Conservation (phyloP, 1,284 basidiomycete species). For the Ustilago vetiveriae region DNA sequence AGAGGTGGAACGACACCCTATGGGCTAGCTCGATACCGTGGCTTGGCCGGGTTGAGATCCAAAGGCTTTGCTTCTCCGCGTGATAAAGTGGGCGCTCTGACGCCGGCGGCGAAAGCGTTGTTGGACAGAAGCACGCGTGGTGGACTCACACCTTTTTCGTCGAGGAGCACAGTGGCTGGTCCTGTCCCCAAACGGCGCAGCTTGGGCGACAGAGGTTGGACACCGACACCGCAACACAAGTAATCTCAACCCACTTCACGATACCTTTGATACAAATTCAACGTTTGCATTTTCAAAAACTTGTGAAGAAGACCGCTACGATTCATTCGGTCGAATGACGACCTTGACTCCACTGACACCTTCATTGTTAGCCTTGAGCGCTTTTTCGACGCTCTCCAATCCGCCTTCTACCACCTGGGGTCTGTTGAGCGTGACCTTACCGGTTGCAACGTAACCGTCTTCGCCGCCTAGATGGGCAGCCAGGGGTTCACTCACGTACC, state of each 20-base stretch:
- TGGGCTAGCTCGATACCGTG: conserved; percentile 25
- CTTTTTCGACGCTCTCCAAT: conserved; percentile 35
- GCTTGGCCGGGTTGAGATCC: conserved; percentile 1
- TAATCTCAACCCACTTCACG: no score
- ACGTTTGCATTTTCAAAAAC: not conserved
- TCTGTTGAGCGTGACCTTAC: conserved; percentile 40
- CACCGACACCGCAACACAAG: conserved; percentile 26
- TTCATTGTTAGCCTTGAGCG: conserved; percentile 45
- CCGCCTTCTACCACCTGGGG: conserved; percentile 45
- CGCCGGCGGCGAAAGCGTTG: conserved; percentile 33
- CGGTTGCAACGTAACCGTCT: conserved; percentile 43
- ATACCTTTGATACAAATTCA: not conserved
- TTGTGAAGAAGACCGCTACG: not conserved
- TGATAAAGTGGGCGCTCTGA: conserved; percentile 6
- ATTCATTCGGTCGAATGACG: conserved; percentile 39
- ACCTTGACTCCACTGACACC: conserved; percentile 54
- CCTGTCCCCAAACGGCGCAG: not conserved
- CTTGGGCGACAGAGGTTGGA: conserved; percentile 21
- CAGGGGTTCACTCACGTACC: conserved; percentile 33
- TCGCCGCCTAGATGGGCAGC: conserved; percentile 45
- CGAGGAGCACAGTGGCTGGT: not conserved
- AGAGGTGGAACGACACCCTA: conserved; percentile 14
- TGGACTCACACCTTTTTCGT: not conserved
- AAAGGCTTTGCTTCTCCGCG: conserved; percentile 14
- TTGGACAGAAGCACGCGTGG: conserved; percentile 26